phyloP scores from a whole-genome alignment of 495 filamentous ascomycete species.

The Podospora appendiculata region DNA sequence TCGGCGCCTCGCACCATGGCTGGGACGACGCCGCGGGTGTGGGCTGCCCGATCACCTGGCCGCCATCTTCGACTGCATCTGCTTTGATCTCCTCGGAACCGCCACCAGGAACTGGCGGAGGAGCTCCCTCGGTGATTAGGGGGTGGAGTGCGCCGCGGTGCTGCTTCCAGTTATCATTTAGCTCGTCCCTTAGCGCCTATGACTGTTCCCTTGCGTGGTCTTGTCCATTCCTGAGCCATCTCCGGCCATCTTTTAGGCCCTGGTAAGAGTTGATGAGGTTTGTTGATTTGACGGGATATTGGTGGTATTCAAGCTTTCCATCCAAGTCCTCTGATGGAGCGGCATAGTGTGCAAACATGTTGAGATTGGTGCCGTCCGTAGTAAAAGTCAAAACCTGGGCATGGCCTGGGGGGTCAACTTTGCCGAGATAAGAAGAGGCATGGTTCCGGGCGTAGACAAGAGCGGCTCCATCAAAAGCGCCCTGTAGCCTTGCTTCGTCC shows the following conservation, averaged over 20 bases:
- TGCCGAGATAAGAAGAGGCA: constrained; percentile 1
- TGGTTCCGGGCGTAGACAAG: constrained; percentile 9
- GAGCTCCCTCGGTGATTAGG: constrained; percentile 7
- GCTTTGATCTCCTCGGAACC: constrained; percentile 5
- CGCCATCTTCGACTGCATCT: constrained; percentile 7
- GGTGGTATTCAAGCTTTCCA: constrained; percentile 20
- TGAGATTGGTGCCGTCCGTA: constrained; percentile 17
- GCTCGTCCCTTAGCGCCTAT: constrained; percentile 14
- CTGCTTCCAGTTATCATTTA: constrained; percentile 15
- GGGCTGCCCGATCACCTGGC: constrained; percentile 9
- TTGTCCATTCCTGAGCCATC: constrained; percentile 12
- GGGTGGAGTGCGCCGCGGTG: not conserved
- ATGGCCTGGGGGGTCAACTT: constrained; percentile 13
- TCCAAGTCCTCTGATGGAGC: constrained; percentile 5
- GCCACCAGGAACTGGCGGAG: constrained; percentile 8
- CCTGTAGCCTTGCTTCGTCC: constrained; percentile 13
- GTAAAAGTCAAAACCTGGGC: constrained; percentile 23
- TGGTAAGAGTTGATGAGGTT: constrained; percentile 11
- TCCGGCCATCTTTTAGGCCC: constrained; percentile 12
- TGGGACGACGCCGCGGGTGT: constrained; percentile 4
- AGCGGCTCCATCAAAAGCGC: constrained; percentile 16
- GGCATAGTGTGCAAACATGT: constrained; percentile 21
- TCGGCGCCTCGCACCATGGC: constrained; percentile 1
- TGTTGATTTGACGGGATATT: constrained; percentile 15
- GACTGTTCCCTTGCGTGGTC: constrained; percentile 18